Evolutionary conservation across 2,329 filamentous ascomycete genomes (phyloP).

Genomic region (Penicillium sclerotigenum): DNA sequence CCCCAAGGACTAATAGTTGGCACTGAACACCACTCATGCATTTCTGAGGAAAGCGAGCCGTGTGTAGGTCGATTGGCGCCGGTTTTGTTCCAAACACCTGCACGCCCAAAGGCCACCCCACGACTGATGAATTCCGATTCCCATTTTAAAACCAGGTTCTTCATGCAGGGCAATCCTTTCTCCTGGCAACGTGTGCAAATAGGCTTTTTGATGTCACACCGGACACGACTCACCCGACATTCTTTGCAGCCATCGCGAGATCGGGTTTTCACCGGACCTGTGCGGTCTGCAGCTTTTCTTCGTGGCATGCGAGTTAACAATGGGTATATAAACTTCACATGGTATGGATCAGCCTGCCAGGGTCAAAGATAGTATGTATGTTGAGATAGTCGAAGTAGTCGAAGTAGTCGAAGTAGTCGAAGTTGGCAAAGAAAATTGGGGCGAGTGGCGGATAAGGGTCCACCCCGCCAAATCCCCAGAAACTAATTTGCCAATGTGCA

Average conservation of each 20-base stretch:
- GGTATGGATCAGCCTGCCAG: slow-evolving; percentile 7
- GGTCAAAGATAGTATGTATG: neutral
- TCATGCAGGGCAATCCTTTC: slow-evolving; percentile 37
- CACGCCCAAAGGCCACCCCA: slow-evolving; percentile 44
- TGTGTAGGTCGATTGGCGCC: slow-evolving; percentile 18
- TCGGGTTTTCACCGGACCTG: slow-evolving; percentile 38
- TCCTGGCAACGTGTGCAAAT: slow-evolving; percentile 37
- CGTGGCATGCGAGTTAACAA: slow-evolving; percentile 30
- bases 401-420: neutral
- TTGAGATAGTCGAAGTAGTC: neutral
- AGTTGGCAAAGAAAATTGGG: slow-evolving; percentile 6
- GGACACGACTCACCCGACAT: slow-evolving; percentile 42
- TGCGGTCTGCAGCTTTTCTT: slow-evolving; percentile 36
- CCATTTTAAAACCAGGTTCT: slow-evolving; percentile 39
- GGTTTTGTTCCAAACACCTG: slow-evolving; percentile 42
- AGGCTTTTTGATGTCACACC: slow-evolving; percentile 42
- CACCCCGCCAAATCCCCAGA: neutral
- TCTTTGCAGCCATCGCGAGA: slow-evolving; percentile 42
- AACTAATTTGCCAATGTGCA: neutral
- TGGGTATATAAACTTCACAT: slow-evolving; percentile 24
- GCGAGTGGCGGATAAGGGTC: slow-evolving; percentile 4
- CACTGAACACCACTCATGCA: slow-evolving; percentile 28
- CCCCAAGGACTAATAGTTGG: slow-evolving; percentile 30
- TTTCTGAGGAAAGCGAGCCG: slow-evolving; percentile 17
- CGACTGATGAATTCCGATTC: slow-evolving; percentile 41